Evolutionary conservation across 2,329 filamentous ascomycete genomes (phyloP).

Genomic region (Colletotrichum nymphaeae): DNA sequence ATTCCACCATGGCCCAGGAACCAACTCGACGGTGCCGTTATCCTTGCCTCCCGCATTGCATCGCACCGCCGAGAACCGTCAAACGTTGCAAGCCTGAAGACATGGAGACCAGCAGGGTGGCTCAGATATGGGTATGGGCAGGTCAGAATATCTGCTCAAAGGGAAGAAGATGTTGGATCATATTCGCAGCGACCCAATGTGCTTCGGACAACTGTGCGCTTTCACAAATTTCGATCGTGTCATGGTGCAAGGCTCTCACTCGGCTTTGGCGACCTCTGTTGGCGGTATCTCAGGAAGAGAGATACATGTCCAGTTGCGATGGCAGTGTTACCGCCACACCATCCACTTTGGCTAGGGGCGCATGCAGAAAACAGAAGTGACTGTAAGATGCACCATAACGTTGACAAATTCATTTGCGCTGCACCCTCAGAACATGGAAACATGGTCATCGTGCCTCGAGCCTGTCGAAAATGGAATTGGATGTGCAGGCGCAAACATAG

Average conservation of each 20-base stretch:
- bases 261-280: not conserved
- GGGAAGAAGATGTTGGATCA: not conserved
- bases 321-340: not conserved
- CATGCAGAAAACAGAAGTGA: not conserved
- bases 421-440: not conserved
- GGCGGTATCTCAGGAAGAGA: not conserved
- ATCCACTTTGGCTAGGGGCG: not conserved
- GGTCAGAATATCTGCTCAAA: not conserved
- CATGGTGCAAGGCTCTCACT: not conserved
- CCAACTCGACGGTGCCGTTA: slow-evolving; percentile 30
- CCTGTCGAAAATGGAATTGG: not conserved
- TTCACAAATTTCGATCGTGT: not conserved
- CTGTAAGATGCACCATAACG: not conserved
- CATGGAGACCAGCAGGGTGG: slow-evolving; percentile 9
- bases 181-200: not conserved
- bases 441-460: not conserved
- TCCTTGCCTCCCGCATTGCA: slow-evolving; percentile 36
- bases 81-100: slow-evolving; percentile 26
- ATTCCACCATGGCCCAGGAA: not conserved
- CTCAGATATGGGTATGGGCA: slow-evolving; percentile 1
- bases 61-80: slow-evolving; percentile 30
- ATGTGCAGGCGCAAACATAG: not conserved
- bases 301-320: not conserved
- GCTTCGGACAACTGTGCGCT: not conserved
- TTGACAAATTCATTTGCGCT: not conserved